Evolutionary conservation across 1,139 yeast genomes (phyloP), one percentile per base, ranked within the genome.

Genomic region (Geotrichum phurueaensis): DNA sequence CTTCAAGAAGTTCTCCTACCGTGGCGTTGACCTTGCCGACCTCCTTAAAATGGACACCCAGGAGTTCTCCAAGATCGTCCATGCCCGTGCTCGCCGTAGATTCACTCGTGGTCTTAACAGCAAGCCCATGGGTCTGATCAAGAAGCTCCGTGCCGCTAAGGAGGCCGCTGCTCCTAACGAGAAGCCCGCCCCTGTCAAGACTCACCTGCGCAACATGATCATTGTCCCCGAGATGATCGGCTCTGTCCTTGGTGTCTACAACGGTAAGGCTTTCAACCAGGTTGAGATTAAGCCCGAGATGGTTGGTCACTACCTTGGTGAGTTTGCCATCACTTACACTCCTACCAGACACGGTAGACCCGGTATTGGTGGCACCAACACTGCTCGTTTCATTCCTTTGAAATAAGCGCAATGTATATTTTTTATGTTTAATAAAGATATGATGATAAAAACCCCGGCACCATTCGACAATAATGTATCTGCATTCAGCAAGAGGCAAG

Each of bases 281-380:
- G 97, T 94, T 80, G 99, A 95, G 82, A 83, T 95, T 82, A 91
- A 84, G 81, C 97, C 99, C 76, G 99, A 95, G 85, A 94, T 95
- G 99, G 92, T 92, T 78, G 99, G 99, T 79, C 97, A 92, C 88
- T 95, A 95, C 95, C 89, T 95, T 77, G 99, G 97, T 84, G 99
- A 95, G 85, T 94, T 95, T 89, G 94, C 99, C 78, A 94, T 95
- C 82, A 84, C 99, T 76, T 95, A 95, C 86, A 89, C 96, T 81
- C 99, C 99, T 78, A 98, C 94, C 79, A 89, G 96, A 86, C 98
- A 92, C 86, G 98, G 98, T 84, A 91, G 96, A 86, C 96, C 97
- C 77, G 96, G 96, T 86, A 76, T 79, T 69, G 83, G 84, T 76
- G 81, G 81, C 66, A 87, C 89, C 80, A 86, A 89, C 81, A 86